Evolutionary conservation across 768 basidiomycete species (phyloP).

Genomic region (Naematelia aurantialba): DNA sequence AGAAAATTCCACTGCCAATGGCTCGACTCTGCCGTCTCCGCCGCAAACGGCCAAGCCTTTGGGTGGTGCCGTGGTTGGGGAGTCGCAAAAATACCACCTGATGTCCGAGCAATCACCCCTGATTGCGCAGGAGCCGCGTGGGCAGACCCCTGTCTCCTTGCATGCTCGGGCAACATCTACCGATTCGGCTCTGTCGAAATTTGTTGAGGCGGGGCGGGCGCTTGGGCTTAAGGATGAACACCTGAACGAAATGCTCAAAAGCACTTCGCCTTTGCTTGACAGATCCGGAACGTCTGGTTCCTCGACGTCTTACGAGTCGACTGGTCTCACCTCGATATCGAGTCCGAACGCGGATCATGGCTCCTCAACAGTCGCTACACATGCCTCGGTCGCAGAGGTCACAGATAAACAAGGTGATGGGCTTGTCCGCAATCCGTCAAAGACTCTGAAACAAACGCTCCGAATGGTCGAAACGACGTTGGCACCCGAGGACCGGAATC

Average conservation of each 20-base stretch:
- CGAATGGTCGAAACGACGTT: not conserved
- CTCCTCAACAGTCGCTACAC: constrained; percentile 4
- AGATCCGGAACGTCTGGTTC: constrained; percentile 13
- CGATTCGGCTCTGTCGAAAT: constrained; percentile 28
- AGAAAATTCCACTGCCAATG: not conserved
- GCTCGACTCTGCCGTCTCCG: not conserved
- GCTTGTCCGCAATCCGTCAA: constrained; percentile 33
- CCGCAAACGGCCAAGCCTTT: not conserved
- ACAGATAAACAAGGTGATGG: constrained; percentile 20
- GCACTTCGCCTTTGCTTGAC: constrained; percentile 21
- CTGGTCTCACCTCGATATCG: constrained; percentile 5
- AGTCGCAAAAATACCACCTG: no score
- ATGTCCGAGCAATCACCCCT: not conserved
- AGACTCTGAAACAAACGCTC: not conserved
- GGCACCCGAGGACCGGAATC: constrained; percentile 3
- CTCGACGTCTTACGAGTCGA: not conserved
- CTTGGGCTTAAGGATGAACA: constrained; percentile 30
- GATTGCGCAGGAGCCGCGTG: not conserved
- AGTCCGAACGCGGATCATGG: not conserved
- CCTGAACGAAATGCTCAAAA: constrained; percentile 32
- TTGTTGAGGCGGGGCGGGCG: constrained; percentile 35
- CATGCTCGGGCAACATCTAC: constrained; percentile 1
- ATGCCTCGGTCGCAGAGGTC: not conserved
- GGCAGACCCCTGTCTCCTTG: not conserved
- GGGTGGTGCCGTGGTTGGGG: no score